Base-by-base conservation (phyloP, 345 rosid species). In the Syzygium grande region DNA sequence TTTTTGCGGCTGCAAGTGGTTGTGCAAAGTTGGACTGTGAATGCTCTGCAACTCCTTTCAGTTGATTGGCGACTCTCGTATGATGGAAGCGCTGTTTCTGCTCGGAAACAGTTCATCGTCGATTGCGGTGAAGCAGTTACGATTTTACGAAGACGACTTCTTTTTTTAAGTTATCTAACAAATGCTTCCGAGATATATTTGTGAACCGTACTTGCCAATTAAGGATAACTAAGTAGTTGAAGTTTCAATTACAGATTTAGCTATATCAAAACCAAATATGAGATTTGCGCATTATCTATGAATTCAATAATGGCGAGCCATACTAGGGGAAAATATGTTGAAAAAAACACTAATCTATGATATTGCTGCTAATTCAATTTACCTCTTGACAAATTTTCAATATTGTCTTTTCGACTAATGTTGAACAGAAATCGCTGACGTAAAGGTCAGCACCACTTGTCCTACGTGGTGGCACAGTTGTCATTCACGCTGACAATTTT, bases 341-440 rank as follows among this genome's bases (percentile, higher is more conserved):
- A 55, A 55, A 56, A 55, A 9, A 3, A 55, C 27, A 11, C 8
- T 0, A 11, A 55, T 0, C 11, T 55, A 55, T 55, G 22, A 55
- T 8, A 55, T 2, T 1, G 23, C 1, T 9, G 25, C 1, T 0
- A 23, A 56, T 23, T 23, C 6, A 58, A 0, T 56, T 56, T 38
- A 38, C 41, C 41, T 38, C 41, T 38, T 38, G 41, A 38, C 4
- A 38, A 38, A 38, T 38, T 38, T 38, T 38, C 43, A 41, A 41
- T 41, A 41, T 41, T 5, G 43, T 5, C 43, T 41, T 41, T 41
- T 41, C n/a, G 23, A 58, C 5, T 0, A 55, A 41, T 41, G 43
- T 41, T 55, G 59, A 55, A 9, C 0, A 1, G 9, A 55, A 55
- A 55, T 55, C 1, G 23, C 0, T 22, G 0, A 56, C 61, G 23